These are phyloP conservation scores for Macrocybe gigantea DNA, from an alignment of 768 basidiomycete genomes.

Conservation along the genomic window DNA sequence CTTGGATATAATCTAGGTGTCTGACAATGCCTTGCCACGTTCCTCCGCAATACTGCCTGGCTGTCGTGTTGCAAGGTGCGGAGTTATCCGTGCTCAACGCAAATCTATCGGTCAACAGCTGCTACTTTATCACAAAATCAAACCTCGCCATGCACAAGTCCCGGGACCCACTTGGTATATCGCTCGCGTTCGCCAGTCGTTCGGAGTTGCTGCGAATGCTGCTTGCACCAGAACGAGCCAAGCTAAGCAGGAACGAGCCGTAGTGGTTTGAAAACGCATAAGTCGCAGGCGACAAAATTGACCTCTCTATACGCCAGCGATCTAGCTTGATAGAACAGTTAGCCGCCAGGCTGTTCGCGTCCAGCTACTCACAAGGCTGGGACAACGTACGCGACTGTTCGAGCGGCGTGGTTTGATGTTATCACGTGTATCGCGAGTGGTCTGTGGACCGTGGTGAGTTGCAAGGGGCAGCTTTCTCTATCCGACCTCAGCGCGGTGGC, in stretches of 20 bases:
- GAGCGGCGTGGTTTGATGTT: too few species aligned
- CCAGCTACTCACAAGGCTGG: too few species aligned
- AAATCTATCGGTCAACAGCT: conserved; percentile 65
- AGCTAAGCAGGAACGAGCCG: not conserved
- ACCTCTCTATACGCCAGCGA: too few species aligned
- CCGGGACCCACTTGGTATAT: conserved; percentile 6
- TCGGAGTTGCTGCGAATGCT: conserved; percentile 4
- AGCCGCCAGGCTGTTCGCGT: too few species aligned
- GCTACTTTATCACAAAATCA: not conserved
- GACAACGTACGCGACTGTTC: too few species aligned
- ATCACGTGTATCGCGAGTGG: too few species aligned
- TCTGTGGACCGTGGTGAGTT: too few species aligned
- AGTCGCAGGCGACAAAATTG: too few species aligned
- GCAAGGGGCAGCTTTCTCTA: too few species aligned
- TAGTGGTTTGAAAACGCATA: not conserved
- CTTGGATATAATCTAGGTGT: conserved; percentile 71
- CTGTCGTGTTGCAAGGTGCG: conserved; percentile 44
- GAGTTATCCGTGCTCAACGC: conserved; percentile 43
- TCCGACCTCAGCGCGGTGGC: too few species aligned
- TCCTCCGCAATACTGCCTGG: conserved; percentile 64
- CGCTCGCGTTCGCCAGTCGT: conserved; percentile 6
- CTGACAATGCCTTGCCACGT: conserved; percentile 58
- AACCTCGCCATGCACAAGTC: not conserved
- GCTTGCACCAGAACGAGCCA: not conserved
- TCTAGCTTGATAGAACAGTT: too few species aligned